Evolutionary conservation across 495 filamentous ascomycete genomes (phyloP).

Genomic region (Podospora fimiseda): DNA sequence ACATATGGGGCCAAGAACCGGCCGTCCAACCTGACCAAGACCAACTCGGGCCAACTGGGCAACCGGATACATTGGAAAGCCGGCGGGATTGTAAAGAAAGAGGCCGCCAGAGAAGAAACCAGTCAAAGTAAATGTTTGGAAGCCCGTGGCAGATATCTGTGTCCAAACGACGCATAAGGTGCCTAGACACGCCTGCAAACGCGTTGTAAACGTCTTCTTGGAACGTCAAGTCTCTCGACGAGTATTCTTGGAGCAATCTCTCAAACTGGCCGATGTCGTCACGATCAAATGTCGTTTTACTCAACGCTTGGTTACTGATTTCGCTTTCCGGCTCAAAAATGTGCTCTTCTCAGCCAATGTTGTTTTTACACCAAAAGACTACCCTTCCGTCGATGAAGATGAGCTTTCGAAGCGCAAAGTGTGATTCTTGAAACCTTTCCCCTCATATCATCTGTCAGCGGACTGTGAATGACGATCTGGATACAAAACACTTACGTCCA

Average conservation of each 20-base stretch:
- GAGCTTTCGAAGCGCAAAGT: conserved; percentile 5
- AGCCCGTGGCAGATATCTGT: conserved; percentile 16
- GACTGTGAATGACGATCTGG: neutral
- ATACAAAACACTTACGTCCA: conserved; percentile 10
- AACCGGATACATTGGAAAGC: neutral
- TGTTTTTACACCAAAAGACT: neutral
- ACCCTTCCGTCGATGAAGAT: conserved; percentile 2
- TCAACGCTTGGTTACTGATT: neutral
- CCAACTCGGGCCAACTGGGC: conserved; percentile 12
- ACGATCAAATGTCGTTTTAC: neutral
- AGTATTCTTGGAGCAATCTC: conserved; percentile 13
- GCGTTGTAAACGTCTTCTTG: conserved; percentile 11
- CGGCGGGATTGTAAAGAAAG: conserved; percentile 1
- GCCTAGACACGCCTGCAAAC: conserved; percentile 15
- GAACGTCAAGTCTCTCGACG: conserved; percentile 5
- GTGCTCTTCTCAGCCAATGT: neutral
- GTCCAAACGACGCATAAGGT: conserved; percentile 5
- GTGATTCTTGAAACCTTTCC: neutral
- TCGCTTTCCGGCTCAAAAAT: neutral
- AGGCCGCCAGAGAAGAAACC: conserved; percentile 21
- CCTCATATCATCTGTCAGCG: neutral
- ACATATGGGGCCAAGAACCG: conserved; percentile 8
- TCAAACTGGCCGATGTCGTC: conserved; percentile 16
- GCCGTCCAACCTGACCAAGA: conserved; percentile 18
- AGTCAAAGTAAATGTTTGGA: conserved; percentile 17